Conservation (phyloP, 352 stramenopile species). For the Pythium dissotocum region DNA sequence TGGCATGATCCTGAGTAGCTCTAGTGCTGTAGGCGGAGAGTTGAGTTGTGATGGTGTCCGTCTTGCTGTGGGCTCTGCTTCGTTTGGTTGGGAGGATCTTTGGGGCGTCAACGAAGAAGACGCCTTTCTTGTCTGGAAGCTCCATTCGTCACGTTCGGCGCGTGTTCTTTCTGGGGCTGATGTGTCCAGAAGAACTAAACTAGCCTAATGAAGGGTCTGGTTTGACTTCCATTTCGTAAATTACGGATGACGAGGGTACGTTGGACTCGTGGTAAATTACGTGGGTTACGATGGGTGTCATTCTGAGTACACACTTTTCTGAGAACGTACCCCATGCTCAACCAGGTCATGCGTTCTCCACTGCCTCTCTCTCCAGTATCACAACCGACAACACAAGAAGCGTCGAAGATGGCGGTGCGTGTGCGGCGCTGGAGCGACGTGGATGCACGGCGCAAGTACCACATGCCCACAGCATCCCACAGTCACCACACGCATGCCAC, state of each 20-base stretch:
- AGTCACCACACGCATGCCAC: not conserved
- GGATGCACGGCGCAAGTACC: slow-evolving; percentile 39
- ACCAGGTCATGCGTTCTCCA: not conserved
- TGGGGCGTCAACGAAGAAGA: too few species aligned
- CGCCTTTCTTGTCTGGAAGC: not conserved
- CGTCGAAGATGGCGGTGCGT: slow-evolving; percentile 29
- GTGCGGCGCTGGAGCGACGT: slow-evolving; percentile 78
- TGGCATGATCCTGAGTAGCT: not conserved
- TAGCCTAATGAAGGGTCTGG: not conserved
- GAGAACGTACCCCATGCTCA: not conserved
- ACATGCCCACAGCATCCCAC: not conserved
- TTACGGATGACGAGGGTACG: too few species aligned
- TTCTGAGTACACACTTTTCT: not conserved
- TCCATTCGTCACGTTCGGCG: not conserved
- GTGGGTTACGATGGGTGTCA: not conserved
- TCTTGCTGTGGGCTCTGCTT: too few species aligned
- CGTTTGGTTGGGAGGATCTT: too few species aligned
- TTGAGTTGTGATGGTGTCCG: not conserved
- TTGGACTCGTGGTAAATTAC: not conserved
- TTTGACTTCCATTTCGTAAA: too few species aligned
- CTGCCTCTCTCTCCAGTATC: not conserved
- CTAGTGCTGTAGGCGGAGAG: not conserved
- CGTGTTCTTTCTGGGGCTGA: not conserved
- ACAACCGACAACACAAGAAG: too few species aligned
- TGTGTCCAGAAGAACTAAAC: not conserved